Evolutionary conservation across 345 rosid genomes (phyloP), one percentile per base, ranked within the genome.

Genomic region (Sapria himalayana): DNA sequence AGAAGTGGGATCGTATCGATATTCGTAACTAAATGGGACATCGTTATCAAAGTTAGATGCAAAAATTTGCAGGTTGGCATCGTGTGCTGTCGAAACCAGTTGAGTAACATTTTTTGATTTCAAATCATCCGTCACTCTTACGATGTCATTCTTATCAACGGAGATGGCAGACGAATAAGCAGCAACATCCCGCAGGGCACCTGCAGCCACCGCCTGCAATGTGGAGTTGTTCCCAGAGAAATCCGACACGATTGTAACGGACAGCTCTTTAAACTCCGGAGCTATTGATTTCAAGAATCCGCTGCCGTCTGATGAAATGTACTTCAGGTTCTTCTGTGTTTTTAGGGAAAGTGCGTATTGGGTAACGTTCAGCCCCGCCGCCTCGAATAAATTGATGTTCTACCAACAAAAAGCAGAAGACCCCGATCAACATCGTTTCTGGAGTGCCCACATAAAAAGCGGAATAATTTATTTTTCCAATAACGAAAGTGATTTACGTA

Each of bases 91-190:
- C 40, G 22, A 58, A 31, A 89, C 95, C 22, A 82, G 22, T 2
- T 77, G 46, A 22, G 69, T 72, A 55, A 37, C 56, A 29, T 78
- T 62, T 43, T 4, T 63, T 39, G 74, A 60, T 62, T 89, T 82
- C 35, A 23, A 41, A 45, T 1, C 51, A 13, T 9, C 20, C 29
- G 62, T 74, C 11, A 74, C 51, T 0, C 79, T 78, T 81, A 76
- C 79, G 51, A 89, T 74, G 63, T 76, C 76, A 60, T 39, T 3
- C 78, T 89, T 89, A 1, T 93, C 91, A 42, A 89, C 69, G 44
- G 79, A 75, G 49, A 89, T 60, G 48, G 94, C 95, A n/a, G 95
- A 71, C 35, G 98, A 91, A 74, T 81, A 89, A 33, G 91, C 67
- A n/a, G n/a, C n/a, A n/a, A n/a, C n/a, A n/a, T n/a, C n/a, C n/a